Evolutionary conservation across 2,329 filamentous ascomycete species (phyloP).

Genomic region (Hymenoscyphus fraxineus): DNA sequence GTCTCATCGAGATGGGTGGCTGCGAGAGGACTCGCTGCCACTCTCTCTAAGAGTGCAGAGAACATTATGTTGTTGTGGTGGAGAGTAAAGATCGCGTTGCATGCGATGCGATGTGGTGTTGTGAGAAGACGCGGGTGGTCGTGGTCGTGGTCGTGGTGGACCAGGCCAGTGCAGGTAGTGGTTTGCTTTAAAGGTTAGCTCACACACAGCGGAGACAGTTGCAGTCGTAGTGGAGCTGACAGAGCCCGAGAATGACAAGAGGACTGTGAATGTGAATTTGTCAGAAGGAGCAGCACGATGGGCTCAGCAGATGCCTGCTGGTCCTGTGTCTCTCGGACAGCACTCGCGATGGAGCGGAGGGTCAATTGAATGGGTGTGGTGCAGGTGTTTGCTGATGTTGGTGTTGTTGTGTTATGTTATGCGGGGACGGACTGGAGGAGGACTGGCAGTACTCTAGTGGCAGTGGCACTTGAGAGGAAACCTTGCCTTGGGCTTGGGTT

Average conservation of each 20-base stretch:
- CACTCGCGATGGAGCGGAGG: not conserved
- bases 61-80: slow-evolving; percentile 21
- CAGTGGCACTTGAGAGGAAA: not conserved
- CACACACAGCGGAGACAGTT: not conserved
- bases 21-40: slow-evolving; percentile 20
- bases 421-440: slow-evolving; percentile 1
- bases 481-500: not conserved
- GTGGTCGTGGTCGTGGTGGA: slow-evolving; percentile 5
- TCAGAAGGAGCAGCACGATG: not conserved
- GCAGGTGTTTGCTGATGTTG: not conserved
- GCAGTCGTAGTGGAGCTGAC: not conserved
- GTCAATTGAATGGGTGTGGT: not conserved
- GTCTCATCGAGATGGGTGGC: slow-evolving; percentile 17
- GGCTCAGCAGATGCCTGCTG: not conserved
- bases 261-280: not conserved
- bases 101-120: slow-evolving; percentile 10
- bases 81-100: slow-evolving; percentile 16
- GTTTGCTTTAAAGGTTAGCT: slow-evolving; percentile 9
- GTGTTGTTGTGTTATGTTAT: slow-evolving; percentile 7
- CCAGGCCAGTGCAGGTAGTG: not conserved
- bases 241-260: not conserved
- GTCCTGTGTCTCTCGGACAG: not conserved
- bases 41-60: slow-evolving; percentile 23
- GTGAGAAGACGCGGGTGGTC: slow-evolving; percentile 13
- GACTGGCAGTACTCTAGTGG: not conserved